phyloP scores from a whole-genome alignment of 1,284 basidiomycete species.

The Pseudozyma hubeiensis region DNA sequence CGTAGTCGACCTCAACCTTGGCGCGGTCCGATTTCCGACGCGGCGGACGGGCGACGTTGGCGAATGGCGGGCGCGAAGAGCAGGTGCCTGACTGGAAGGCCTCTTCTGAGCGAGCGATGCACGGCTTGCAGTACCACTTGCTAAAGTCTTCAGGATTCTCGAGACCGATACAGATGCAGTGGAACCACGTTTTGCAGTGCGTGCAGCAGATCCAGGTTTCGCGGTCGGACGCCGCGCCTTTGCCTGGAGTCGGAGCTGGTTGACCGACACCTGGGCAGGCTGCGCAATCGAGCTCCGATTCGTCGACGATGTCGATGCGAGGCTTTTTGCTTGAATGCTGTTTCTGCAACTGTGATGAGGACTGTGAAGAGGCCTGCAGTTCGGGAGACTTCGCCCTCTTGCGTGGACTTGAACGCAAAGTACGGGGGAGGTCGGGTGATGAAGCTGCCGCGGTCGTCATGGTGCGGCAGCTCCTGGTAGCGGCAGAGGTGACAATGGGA shows the following conservation, averaged over 20 bases:
- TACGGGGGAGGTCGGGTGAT: constrained; percentile 9
- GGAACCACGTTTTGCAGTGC: constrained; percentile 58
- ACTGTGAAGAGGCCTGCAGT: neutral
- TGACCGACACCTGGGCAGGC: constrained; percentile 35
- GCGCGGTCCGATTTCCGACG: constrained; percentile 45
- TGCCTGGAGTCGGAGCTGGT: constrained; percentile 34
- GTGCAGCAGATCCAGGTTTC: constrained; percentile 59
- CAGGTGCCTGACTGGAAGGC: constrained; percentile 25
- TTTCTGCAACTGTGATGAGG: constrained; percentile 1
- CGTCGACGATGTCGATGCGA: constrained; percentile 36
- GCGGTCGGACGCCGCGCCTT: constrained; percentile 42
- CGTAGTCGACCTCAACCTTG: constrained; percentile 55
- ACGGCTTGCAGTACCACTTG: constrained; percentile 58
- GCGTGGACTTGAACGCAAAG: constrained; percentile 32
- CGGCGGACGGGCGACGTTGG: constrained; percentile 40
- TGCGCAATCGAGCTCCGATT: constrained; percentile 51
- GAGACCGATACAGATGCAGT: constrained; percentile 54
- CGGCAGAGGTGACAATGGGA: neutral
- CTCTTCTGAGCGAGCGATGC: constrained; percentile 29
- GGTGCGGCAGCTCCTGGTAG: constrained; percentile 10
- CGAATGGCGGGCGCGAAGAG: constrained; percentile 20
- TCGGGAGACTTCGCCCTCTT: constrained; percentile 23
- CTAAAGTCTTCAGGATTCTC: constrained; percentile 48
- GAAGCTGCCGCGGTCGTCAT: constrained; percentile 31
- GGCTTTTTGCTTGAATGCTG: constrained; percentile 17